These are phyloP conservation scores for Rickenella mellea DNA, from an alignment of 768 basidiomycete species.

Conservation along the genomic window DNA sequence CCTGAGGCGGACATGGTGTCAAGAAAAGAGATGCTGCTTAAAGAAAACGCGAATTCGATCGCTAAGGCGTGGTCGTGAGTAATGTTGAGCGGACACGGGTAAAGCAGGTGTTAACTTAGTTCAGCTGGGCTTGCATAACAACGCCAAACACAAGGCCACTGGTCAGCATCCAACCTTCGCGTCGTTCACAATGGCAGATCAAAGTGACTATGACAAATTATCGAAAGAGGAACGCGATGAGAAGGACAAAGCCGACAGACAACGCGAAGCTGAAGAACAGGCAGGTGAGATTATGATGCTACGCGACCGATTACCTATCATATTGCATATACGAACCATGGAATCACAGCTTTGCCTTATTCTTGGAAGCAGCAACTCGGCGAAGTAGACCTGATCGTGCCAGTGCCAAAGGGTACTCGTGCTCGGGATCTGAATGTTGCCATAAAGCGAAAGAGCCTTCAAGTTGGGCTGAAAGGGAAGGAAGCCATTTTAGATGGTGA, in stretches of 20 bases:
- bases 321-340: slow-evolving; percentile 12
- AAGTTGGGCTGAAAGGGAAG: slow-evolving; percentile 75
- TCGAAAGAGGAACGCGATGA: slow-evolving; percentile 66
- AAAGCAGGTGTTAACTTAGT: background rate
- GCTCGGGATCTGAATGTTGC: slow-evolving; percentile 64
- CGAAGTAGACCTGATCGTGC: slow-evolving; percentile 75
- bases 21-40: background rate
- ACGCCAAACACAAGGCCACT: background rate
- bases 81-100: background rate
- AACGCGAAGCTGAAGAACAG: slow-evolving; percentile 71
- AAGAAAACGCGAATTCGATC: slow-evolving; percentile 1
- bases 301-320: slow-evolving; percentile 9
- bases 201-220: slow-evolving; percentile 70
- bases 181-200: slow-evolving; percentile 23
- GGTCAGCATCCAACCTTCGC: background rate
- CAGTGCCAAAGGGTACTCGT: slow-evolving; percentile 82
- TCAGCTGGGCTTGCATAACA: background rate
- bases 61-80: background rate
- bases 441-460: slow-evolving; percentile 76
- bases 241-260: slow-evolving; percentile 59
- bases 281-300: slow-evolving; percentile 47
- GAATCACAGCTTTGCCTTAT: slow-evolving; percentile 72
- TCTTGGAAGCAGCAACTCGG: slow-evolving; percentile 84
- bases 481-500: slow-evolving; percentile 85
- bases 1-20: background rate